Evolutionary conservation across 306 rosid genomes (phyloP).

Genomic region (Abrus pulchellus): DNA sequence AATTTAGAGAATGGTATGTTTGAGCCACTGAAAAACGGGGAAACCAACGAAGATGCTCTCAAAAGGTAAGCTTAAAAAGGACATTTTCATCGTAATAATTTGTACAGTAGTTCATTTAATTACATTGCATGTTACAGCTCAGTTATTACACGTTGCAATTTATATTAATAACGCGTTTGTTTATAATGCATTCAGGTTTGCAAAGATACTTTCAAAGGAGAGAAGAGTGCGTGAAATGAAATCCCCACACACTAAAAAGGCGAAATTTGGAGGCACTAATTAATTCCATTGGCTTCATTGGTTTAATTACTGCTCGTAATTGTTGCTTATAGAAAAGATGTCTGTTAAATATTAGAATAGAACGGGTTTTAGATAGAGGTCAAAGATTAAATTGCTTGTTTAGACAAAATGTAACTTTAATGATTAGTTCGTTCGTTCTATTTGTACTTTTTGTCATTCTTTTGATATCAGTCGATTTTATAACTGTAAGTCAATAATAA

Average conservation of each 20-base stretch:
- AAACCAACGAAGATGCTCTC: constrained; percentile 59
- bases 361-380: constrained; percentile 15
- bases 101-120: not conserved
- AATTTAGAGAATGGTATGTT: constrained; percentile 53
- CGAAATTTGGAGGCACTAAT: not conserved
- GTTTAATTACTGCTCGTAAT: not conserved
- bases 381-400: not conserved
- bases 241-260: constrained; percentile 58
- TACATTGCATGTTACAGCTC: not conserved
- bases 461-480: no score
- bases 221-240: constrained; percentile 59
- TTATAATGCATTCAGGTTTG: constrained; percentile 54
- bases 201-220: constrained; percentile 70
- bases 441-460: no score
- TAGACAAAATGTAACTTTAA: not conserved
- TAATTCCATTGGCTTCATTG: not conserved
- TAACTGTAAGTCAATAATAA: no score
- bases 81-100: not conserved
- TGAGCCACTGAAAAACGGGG: constrained; percentile 45
- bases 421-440: not conserved
- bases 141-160: not conserved
- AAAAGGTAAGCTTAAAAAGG: constrained; percentile 43
- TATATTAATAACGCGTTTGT: not conserved
- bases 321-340: not conserved
- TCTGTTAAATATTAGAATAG: not conserved